Conservation (phyloP, 208 protist species). For the Vickermania ingenoplastis region DNA sequence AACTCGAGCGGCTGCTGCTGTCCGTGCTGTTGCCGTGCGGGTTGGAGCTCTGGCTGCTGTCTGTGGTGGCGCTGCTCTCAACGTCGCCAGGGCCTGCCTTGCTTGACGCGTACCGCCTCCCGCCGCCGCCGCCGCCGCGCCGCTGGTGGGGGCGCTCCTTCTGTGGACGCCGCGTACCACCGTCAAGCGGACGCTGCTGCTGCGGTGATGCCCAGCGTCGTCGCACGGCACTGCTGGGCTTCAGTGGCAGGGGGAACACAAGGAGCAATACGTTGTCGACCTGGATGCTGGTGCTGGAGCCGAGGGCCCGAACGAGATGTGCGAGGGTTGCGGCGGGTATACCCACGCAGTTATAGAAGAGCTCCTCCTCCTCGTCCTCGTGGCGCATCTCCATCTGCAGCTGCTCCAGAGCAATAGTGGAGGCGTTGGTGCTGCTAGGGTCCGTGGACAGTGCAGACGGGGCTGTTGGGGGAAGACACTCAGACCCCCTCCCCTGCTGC, state of each 20-base stretch:
- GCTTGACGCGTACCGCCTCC: constrained; percentile 13
- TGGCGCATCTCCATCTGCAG: no score
- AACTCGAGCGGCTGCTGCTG: constrained; percentile 7
- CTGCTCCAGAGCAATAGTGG: no score
- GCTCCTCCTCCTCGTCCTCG: background rate
- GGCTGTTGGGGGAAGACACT: background rate
- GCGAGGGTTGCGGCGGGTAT: background rate
- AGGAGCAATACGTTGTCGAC: background rate
- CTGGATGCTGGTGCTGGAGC: background rate
- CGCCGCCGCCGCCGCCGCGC: background rate
- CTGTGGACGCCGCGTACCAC: background rate
- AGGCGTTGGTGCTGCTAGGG: background rate
- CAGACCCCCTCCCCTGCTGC: background rate
- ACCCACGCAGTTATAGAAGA: background rate
- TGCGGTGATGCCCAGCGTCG: background rate
- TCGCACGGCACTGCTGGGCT: background rate
- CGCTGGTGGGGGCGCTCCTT: background rate
- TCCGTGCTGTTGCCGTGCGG: no score
- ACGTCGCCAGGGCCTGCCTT: constrained; percentile 5
- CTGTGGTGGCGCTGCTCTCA: constrained; percentile 1
- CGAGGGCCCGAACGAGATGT: background rate
- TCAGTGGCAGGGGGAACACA: background rate
- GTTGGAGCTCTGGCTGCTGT: no score
- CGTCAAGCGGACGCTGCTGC: no score
- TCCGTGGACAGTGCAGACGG: background rate